These are phyloP conservation scores for Pleurotus sapidus DNA, from an alignment of 768 basidiomycete genomes.

Conservation along the genomic window DNA sequence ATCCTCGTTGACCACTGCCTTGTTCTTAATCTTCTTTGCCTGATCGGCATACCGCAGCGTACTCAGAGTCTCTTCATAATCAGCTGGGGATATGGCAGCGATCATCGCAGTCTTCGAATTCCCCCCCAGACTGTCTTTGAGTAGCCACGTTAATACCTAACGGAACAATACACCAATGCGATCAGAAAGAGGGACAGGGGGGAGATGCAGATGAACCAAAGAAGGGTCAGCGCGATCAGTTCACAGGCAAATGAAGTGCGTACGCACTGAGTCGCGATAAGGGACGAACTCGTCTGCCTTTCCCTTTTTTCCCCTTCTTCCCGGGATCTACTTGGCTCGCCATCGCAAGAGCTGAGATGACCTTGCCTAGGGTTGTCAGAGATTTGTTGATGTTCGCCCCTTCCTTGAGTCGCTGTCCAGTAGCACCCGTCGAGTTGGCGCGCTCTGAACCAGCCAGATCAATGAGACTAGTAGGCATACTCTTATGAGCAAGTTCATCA, in stretches of 20 bases:
- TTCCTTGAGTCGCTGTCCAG: conserved; percentile 93
- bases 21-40: conserved; percentile 99
- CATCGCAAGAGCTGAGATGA: conserved; percentile 86
- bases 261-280: conserved; percentile 90
- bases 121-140: conserved; percentile 96
- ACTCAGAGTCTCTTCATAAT: conserved; percentile 96
- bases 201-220: conserved; percentile 6
- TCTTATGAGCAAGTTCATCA: conserved; percentile 6
- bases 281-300: conserved; percentile 92
- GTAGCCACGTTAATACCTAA: conserved; percentile 94
- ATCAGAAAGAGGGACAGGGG: neutral
- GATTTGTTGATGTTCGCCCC: conserved; percentile 99
- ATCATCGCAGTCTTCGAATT: conserved; percentile 99
- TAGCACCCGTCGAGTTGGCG: conserved; percentile 97
- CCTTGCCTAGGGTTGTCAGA: conserved; percentile 95
- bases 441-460: conserved; percentile 97
- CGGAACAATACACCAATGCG: conserved; percentile 1
- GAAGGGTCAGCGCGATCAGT: conserved; percentile 5
- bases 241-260: neutral
- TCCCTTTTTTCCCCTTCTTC: conserved; percentile 89
- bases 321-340: conserved; percentile 58
- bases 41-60: conserved; percentile 97
- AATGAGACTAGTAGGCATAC: conserved; percentile 59
- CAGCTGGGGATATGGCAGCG: conserved; percentile 96
- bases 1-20: conserved; percentile 99